A percentile compares a stretch with the other conserved stretches of the same genome.
Conservation (phyloP, 257 asterid species). For the Capsicum baccatum region DNA sequence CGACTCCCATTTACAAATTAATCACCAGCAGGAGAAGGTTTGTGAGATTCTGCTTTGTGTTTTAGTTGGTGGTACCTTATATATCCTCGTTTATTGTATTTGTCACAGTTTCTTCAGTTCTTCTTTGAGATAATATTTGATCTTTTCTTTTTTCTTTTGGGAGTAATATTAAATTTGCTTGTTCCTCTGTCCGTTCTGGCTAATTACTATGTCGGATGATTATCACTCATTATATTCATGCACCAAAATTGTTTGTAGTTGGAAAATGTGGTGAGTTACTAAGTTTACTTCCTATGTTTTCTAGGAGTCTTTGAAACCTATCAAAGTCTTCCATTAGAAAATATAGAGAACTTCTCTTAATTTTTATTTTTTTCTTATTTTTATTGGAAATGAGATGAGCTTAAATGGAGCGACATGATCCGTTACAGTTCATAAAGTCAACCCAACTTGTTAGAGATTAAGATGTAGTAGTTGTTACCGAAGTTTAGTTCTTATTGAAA, state of each 20-base stretch:
- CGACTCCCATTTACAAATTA: slow-evolving; percentile 47
- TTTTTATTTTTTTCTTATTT: background rate
- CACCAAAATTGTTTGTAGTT: background rate
- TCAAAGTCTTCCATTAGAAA: background rate
- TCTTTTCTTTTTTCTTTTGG: background rate
- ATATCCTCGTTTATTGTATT: background rate
- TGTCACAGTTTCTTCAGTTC: slow-evolving; percentile 13
- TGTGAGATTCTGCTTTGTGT: slow-evolving; percentile 35
- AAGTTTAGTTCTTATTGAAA: slow-evolving; percentile 4
- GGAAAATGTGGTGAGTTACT: background rate
- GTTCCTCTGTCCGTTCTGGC: background rate
- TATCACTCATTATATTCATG: background rate
- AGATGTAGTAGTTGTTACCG: background rate
- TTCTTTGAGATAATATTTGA: background rate
- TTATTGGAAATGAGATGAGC: slow-evolving; percentile 20
- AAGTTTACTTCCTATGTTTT: slow-evolving; percentile 8
- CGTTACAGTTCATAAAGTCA: background rate
- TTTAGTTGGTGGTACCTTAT: slow-evolving; percentile 28
- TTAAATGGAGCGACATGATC: background rate
- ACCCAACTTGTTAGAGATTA: slow-evolving; percentile 18
- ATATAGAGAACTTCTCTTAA: background rate
- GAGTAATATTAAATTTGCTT: slow-evolving; percentile 6
- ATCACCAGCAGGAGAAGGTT: slow-evolving; percentile 56
- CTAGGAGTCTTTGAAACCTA: background rate
- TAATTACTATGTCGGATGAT: background rate